Base-by-base conservation (phyloP, 805 yeast species). In the Wickerhamiella azymoides region DNA sequence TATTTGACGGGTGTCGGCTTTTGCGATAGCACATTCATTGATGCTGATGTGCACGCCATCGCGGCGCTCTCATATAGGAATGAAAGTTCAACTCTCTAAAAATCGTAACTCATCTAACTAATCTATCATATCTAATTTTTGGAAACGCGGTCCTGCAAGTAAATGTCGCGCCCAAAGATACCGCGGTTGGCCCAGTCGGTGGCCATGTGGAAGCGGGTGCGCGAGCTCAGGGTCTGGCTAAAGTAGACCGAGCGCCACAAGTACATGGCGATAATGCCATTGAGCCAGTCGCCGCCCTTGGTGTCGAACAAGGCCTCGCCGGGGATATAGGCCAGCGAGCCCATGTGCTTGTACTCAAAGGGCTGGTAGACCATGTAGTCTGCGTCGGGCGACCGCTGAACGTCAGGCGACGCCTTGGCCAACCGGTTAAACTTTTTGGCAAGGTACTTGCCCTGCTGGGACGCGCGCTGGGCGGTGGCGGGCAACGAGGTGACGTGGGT, bases 391-490 rank as follows among this genome's bases (percentile, higher is more conserved):
- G 33, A 33, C 18, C 40, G 39, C 27, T 42, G 37, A 41, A 74
- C 75, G 50, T 70, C 75, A 26, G 68, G 75, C 17, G 51, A 43
- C 2, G 48, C 52, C 13, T 36, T 54, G 7, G 78, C 77, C 25
- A 77, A 58, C 48, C 68, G 71, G 40, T 74, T 69, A 38, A 79
- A 62, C 59, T 79, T 78, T 54, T 70, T 72, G 47, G 79, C 84
- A 32, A 79, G 58, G 54, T 79, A 79, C 48, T 68, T 67, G 50
- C 85, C 85, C 60, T 79, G 85, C 60, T 79, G 85, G 51, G 72
- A 68, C 2, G 84, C 84, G 48, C 84, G 69, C 64, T 79, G 85
- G 9, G 84, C 84, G 9, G 84, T 79, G 8, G 84, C 82, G 4
- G 85, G 84, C 52, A 79, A 61, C 2, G 82, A 74, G 5, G 82